Percentiles rank a stretch among this genome's conserved stretches.
phyloP scores from a whole-genome alignment of 2,329 filamentous ascomycete genomes.

The Cercospora zeae-maydis region DNA sequence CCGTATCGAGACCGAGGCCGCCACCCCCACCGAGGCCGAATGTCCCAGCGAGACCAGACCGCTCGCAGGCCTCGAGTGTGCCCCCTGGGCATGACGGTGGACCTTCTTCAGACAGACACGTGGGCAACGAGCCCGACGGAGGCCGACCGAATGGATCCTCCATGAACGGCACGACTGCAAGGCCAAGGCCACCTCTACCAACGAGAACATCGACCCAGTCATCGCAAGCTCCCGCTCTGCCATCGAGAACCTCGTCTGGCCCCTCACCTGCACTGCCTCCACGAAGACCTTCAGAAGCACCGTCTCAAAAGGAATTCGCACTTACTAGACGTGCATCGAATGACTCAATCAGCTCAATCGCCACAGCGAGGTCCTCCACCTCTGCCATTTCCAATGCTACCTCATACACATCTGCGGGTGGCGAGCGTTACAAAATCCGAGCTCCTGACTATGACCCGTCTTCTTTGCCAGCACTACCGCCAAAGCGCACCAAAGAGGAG shows the following conservation, averaged over 20 bases:
- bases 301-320: constrained; percentile 26
- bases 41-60: constrained; percentile 35
- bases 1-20: constrained; percentile 32
- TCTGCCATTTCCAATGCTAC: constrained; percentile 47
- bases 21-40: constrained; percentile 37
- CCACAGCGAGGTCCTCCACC: constrained; percentile 46
- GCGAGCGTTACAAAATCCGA: constrained; percentile 26
- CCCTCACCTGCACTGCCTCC: constrained; percentile 44
- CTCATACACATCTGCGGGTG: constrained; percentile 29
- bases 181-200: constrained; percentile 44
- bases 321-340: constrained; percentile 41
- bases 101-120: constrained; percentile 32
- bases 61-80: constrained; percentile 36
- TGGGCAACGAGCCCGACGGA: constrained; percentile 41
- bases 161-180: constrained; percentile 26
- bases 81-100: constrained; percentile 40
- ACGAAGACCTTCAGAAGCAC: constrained; percentile 42
- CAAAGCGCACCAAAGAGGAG: constrained; percentile 46
- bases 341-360: constrained; percentile 53
- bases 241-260: constrained; percentile 40
- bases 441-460: constrained; percentile 56
- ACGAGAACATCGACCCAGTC: constrained; percentile 40
- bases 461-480: constrained; percentile 53
- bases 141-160: constrained; percentile 12
- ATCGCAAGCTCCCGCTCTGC: constrained; percentile 45